These are phyloP conservation scores for Malassezia obtusa DNA, from an alignment of 1,284 basidiomycete genomes.

Conservation along the genomic window DNA sequence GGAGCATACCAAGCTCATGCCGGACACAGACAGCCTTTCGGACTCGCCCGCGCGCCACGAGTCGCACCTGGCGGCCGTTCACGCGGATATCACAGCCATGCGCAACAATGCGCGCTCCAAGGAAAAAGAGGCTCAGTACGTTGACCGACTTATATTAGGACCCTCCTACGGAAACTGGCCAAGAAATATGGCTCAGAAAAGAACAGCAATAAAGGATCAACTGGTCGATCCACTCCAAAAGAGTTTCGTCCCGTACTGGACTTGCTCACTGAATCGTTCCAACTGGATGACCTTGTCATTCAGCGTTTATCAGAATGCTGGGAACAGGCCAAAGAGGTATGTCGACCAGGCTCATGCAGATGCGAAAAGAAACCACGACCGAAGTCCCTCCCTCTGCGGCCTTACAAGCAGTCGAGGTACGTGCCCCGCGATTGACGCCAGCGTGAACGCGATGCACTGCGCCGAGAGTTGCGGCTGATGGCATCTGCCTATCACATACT, in stretches of 20 bases:
- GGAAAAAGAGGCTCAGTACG: constrained; percentile 6
- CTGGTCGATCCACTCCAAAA: background rate
- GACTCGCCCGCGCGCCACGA: background rate
- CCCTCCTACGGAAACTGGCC: constrained; percentile 4
- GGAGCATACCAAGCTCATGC: background rate
- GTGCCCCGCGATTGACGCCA: background rate
- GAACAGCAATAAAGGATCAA: background rate
- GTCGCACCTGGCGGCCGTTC: background rate
- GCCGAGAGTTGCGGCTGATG: constrained; percentile 13
- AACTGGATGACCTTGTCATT: constrained; percentile 4
- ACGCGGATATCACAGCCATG: constrained; percentile 11
- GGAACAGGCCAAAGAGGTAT: background rate
- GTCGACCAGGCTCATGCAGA: no score
- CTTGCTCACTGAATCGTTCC: constrained; percentile 7
- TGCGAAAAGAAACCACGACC: background rate
- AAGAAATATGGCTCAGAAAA: background rate
- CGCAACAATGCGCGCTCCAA: constrained; percentile 9
- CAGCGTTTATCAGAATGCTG: constrained; percentile 3
- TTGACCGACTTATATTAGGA: background rate
- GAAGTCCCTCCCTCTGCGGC: background rate
- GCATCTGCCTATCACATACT: constrained; percentile 14
- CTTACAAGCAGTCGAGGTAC: background rate
- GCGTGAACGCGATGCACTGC: constrained; percentile 13
- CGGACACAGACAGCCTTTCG: background rate
- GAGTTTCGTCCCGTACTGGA: constrained; percentile 1